phyloP scores from a whole-genome alignment of 108 stramenopile species.

The Nannochloropsis gaditana region DNA sequence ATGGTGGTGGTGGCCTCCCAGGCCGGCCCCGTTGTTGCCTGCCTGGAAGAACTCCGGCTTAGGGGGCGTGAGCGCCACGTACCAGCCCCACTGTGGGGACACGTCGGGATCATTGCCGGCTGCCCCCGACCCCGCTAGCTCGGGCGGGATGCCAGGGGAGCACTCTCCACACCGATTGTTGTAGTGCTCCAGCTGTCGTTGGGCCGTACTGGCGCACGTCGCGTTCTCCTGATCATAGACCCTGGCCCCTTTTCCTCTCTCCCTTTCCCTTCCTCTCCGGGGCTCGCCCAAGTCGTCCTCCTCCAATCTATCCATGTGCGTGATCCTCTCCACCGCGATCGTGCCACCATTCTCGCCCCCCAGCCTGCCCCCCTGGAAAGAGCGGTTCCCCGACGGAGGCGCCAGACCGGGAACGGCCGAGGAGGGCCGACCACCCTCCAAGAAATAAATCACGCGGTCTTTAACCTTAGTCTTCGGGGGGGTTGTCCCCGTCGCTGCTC shows the following conservation, averaged over 20 bases:
- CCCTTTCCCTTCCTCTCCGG: neutral
- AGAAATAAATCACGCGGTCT: neutral
- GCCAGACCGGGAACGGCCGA: neutral
- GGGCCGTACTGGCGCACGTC: neutral
- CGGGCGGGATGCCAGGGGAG: neutral
- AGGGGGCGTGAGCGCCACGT: neutral
- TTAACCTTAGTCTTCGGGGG: neutral
- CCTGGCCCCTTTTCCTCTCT: neutral
- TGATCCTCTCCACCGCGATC: neutral
- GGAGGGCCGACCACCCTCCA: neutral
- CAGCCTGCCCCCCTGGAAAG: neutral
- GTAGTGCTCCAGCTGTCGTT: neutral
- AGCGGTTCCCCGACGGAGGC: neutral
- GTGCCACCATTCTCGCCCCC: neutral
- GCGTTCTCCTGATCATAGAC: neutral
- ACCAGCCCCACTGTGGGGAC: neutral
- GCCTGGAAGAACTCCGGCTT: neutral
- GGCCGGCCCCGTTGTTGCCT: neutral
- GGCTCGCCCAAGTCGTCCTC: neutral
- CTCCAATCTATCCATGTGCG: neutral
- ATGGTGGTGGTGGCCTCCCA: neutral
- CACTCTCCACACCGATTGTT: neutral
- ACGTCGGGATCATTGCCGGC: neutral
- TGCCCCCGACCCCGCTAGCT: neutral
- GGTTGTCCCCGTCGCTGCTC: neutral